phyloP scores from a whole-genome alignment of 768 basidiomycete species.

The Fomitopsis pulvina region DNA sequence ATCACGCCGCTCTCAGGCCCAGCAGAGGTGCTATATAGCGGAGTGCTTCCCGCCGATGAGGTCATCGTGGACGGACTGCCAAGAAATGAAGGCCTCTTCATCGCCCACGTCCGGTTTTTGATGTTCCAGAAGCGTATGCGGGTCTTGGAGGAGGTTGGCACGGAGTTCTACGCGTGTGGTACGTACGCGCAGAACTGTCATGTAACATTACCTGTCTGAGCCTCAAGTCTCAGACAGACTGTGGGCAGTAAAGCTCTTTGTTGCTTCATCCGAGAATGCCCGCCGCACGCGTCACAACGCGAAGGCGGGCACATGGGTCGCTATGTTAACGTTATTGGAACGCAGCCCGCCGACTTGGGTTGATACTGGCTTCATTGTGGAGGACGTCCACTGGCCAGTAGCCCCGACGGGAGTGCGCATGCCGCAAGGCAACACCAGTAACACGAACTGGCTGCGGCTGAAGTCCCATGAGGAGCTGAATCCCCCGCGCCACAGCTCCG shows the following conservation, averaged over 20 bases:
- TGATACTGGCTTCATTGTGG: constrained; percentile 44
- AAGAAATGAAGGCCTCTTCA: constrained; percentile 43
- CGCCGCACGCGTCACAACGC: background rate
- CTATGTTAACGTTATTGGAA: constrained; percentile 45
- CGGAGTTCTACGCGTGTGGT: constrained; percentile 69
- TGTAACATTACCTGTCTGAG: background rate
- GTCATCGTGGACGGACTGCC: constrained; percentile 45
- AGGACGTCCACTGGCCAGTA: constrained; percentile 25
- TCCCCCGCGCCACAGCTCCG: constrained; percentile 13
- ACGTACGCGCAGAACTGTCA: constrained; percentile 16
- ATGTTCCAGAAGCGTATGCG: constrained; percentile 69
- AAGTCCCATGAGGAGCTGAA: constrained; percentile 28
- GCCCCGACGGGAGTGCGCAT: constrained; percentile 1
- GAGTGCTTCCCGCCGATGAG: constrained; percentile 33
- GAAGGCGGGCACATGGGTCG: constrained; percentile 29
- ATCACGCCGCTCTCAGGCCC: constrained; percentile 46
- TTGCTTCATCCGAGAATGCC: constrained; percentile 5
- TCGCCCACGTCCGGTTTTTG: constrained; percentile 42
- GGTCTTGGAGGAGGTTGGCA: constrained; percentile 42
- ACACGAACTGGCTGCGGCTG: constrained; percentile 31
- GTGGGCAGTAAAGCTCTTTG: constrained; percentile 43
- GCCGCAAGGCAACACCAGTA: constrained; percentile 6
- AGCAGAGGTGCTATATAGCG: constrained; percentile 39
- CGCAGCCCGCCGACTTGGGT: constrained; percentile 54
- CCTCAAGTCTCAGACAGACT: constrained; percentile 37